A percentile compares a stretch with the other conserved stretches of the same genome.
These are phyloP conservation scores for Talaromyces thailandensis DNA, from an alignment of 495 filamentous ascomycete genomes.

Conservation along the genomic window DNA sequence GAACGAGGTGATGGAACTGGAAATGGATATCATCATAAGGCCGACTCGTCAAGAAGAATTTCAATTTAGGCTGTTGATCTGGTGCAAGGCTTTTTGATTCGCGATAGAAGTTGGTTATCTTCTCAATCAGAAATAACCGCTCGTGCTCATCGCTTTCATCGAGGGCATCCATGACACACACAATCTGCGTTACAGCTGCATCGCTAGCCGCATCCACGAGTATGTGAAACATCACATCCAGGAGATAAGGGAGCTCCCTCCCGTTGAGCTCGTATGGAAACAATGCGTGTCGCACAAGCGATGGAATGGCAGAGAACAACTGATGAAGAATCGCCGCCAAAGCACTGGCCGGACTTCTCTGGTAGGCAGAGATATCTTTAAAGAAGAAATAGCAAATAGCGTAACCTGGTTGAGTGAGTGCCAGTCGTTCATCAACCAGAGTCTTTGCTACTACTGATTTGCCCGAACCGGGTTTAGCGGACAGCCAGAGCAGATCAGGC, in stretches of 20 bases:
- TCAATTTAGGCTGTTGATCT: conserved; percentile 15
- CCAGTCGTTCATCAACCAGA: conserved; percentile 26
- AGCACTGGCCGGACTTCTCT: conserved; percentile 27
- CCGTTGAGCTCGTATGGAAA: conserved; percentile 14
- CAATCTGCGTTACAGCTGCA: conserved; percentile 29
- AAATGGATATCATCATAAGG: conserved; percentile 30
- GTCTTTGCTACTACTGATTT: conserved; percentile 43
- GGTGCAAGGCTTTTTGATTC: neutral
- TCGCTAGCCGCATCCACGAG: conserved; percentile 21
- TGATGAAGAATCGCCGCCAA: conserved; percentile 40
- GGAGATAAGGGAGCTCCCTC: conserved; percentile 22
- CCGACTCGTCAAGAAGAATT: conserved; percentile 43
- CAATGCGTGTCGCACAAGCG: conserved; percentile 21
- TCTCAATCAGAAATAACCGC: conserved; percentile 12
- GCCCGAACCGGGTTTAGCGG: conserved; percentile 46
- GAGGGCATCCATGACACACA: conserved; percentile 43
- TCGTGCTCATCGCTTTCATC: conserved; percentile 21
- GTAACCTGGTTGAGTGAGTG: neutral
- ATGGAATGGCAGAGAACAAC: conserved; percentile 24
- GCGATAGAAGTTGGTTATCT: conserved; percentile 8
- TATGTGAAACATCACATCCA: conserved; percentile 32
- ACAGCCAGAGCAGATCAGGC: conserved; percentile 34
- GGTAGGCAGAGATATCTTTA: conserved; percentile 41
- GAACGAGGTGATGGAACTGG: conserved; percentile 17
- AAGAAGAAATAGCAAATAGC: conserved; percentile 48